Evolutionary conservation across 306 rosid species (phyloP).

Genomic region (Fagus sylvatica): DNA sequence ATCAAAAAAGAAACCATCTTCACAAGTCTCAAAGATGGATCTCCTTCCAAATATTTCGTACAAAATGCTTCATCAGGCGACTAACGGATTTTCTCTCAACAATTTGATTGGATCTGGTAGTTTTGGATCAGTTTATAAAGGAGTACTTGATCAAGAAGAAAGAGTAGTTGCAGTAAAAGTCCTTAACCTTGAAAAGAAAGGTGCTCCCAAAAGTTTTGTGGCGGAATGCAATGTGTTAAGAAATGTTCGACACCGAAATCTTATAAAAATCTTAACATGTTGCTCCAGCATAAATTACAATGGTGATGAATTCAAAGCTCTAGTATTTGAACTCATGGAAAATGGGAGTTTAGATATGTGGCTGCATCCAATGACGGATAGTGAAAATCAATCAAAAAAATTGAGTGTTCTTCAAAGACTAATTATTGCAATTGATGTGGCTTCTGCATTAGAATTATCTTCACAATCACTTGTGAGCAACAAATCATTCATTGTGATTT

Average conservation of each 20-base stretch:
- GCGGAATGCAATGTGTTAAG: slow-evolving; percentile 27
- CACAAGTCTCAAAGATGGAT: accelerated
- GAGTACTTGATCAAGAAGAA: slow-evolving; percentile 3
- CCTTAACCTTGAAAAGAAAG: slow-evolving; percentile 8
- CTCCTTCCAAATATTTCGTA: too few species aligned
- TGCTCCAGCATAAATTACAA: slow-evolving; percentile 23
- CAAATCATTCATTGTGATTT: too few species aligned
- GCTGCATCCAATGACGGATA: too few species aligned
- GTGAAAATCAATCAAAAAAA: background rate
- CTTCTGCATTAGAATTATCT: too few species aligned
- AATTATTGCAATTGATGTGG: too few species aligned
- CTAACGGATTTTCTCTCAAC: slow-evolving; percentile 5
- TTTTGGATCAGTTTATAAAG: slow-evolving; percentile 29
- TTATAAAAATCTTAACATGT: slow-evolving; percentile 15
- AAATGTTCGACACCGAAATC: slow-evolving; percentile 23
- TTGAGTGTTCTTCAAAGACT: slow-evolving; percentile 1
- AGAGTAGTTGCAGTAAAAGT: slow-evolving; percentile 22
- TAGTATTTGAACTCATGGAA: slow-evolving; percentile 6
- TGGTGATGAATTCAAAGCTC: background rate
- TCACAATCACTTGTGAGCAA: too few species aligned
- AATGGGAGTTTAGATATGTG: background rate
- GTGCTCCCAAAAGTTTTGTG: slow-evolving; percentile 24
- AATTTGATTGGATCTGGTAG: slow-evolving; percentile 32
- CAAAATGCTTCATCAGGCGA: too few species aligned
- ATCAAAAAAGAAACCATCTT: too few species aligned